Base-by-base conservation (phyloP, 2,329 filamentous ascomycete genomes). In the Scolecobasidium constrictum region DNA sequence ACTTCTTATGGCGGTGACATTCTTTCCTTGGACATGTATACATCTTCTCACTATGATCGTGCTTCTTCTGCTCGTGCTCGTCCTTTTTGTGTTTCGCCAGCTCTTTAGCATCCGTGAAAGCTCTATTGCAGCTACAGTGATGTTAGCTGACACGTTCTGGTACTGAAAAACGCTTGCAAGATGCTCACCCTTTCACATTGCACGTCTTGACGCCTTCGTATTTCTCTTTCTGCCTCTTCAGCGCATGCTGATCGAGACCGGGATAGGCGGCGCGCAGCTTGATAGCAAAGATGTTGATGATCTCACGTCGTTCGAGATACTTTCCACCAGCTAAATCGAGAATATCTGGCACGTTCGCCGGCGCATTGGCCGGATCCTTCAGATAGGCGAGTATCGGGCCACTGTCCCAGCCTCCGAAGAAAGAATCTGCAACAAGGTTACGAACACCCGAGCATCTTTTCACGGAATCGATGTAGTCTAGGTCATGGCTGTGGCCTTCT, bases 361-460 rank as follows among this genome's bases (percentile, higher is more conserved):
- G 41, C 5, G 37, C 38, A 22, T 46, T 37, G 11, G 44, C 40
- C 2, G 44, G 43, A 26, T 52, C 50, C 11, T 50, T 37, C 23
- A 53, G 40, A 37, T 45, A 52, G n/a, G 51, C 51, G 9, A 52
- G 45, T 15, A 53, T 52, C 4, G 46, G 43, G 17, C 46, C 48
- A 28, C 48, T 43, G 22, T 53, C 51, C 51, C 51, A 52, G 4
- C 31, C 42, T 26, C 48, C 46, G 44, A 52, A 53, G 42, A 53
- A 49, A 16, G 46, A 38, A 33, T 53, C 48, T 16, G 47, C 41
- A 5, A 52, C 46, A 15, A 52, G 43, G 12, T 26, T 42, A 35
- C 51, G 20, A 1, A 52, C 46, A 4, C 45, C 49, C 4, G 17
- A 46, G 36, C 49, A 49, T 38, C 50, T 17, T 39, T 52, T 53